A percentile compares a stretch with the other conserved stretches of the same genome.
Evolutionary conservation across 2,329 filamentous ascomycete species (phyloP).

Genomic region (Cytospora leucostoma): DNA sequence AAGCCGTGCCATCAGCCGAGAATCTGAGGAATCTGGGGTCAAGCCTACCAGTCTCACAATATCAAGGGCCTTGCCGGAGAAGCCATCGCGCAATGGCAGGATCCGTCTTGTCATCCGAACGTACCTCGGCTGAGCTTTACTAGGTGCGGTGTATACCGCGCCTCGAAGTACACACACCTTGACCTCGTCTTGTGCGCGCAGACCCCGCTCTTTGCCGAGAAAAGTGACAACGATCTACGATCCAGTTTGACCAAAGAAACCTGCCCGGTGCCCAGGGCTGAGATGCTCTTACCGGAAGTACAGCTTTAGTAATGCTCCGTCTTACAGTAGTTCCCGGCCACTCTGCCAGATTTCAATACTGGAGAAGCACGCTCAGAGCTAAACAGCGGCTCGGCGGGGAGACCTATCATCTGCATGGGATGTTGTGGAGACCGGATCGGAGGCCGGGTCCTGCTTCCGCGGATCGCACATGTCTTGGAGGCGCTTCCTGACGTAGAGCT

Average conservation of each 20-base stretch:
- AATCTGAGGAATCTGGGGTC: background rate
- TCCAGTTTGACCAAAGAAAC: background rate
- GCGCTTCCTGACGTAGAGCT: background rate
- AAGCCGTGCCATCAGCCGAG: background rate
- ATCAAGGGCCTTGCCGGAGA: background rate
- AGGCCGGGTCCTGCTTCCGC: background rate
- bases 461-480: background rate
- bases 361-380: constrained; percentile 1
- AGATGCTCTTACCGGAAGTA: background rate
- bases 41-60: no score
- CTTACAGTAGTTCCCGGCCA: constrained; percentile 1
- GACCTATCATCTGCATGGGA: constrained; percentile 16
- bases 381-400: constrained; percentile 11
- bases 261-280: background rate
- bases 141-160: background rate
- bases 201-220: constrained; percentile 3
- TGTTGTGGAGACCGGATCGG: constrained; percentile 3
- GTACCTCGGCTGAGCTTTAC: background rate
- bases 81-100: background rate
- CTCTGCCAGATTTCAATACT: background rate
- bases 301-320: background rate
- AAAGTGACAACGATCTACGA: background rate
- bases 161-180: background rate
- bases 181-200: background rate
- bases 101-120: background rate